Evolutionary conservation across 2,329 filamentous ascomycete species (phyloP), one percentile per base, ranked within the genome.

Genomic region (Escovopsis sp.): DNA sequence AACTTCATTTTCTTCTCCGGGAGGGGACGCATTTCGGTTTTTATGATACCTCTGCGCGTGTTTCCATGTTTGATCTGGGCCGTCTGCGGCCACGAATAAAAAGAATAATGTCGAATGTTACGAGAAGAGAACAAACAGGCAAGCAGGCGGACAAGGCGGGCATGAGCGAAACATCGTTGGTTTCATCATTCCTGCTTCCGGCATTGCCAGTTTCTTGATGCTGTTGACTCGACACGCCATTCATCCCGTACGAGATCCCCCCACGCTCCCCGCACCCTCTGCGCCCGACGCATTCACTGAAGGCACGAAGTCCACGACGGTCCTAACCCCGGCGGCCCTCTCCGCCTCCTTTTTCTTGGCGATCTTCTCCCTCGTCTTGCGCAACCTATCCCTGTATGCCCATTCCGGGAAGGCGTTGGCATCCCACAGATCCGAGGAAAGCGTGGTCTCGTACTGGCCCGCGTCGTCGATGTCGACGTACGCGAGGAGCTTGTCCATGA

Each of bases 401-500:
- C 62, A 63, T 9, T 62, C 56, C 0, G 75, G 73, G 41, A 79
- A 71, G 4, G 46, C 60, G 2, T 49, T 50, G 1, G 74, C 70
- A 43, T 79, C 61, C 72, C 74, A 80, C 5, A 76, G 43, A 3
- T 69, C 65, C 2, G 53, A 47, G 1, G 65, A 49, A 31, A 79
- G 49, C 2, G 76, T 76, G 6, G 76, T 82, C 23, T 62, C 63
- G 53, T 87, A 86, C 55, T 82, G 76, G 17, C 65, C 68, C 34
- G 61, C 58, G 26, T 57, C 53, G 30, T 52, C 51, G 32, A 65
- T 46, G 16, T 55, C 61, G 8, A 77, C 76, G 57, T 84, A 87
- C 17, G 63, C 66, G 60, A 85, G 66, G 37, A 88, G 62, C 56
- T 82, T 85, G 42, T 79, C 73, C 55, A 75, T 70, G 35, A 87